phyloP scores from a whole-genome alignment of 1,284 basidiomycete genomes.

The Sutorius eximius region DNA sequence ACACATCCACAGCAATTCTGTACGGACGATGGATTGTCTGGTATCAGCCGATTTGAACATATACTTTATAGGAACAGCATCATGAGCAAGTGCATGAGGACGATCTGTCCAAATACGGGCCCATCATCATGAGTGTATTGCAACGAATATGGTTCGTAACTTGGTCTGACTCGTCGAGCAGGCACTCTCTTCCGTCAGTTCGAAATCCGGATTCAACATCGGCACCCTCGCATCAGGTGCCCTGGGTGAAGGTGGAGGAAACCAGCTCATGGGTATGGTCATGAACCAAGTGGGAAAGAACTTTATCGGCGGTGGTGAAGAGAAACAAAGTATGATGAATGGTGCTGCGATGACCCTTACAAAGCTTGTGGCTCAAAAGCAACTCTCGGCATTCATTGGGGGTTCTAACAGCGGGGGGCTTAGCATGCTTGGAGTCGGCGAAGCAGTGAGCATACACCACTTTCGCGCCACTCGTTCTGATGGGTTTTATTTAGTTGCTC shows the following conservation, averaged over 20 bases:
- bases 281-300: constrained; percentile 79
- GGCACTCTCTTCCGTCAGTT: constrained; percentile 22
- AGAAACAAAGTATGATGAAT: constrained; percentile 81
- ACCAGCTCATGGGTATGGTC: constrained; percentile 73
- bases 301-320: constrained; percentile 69
- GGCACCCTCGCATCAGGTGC: constrained; percentile 35
- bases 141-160: background rate
- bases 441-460: constrained; percentile 22
- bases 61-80: constrained; percentile 16
- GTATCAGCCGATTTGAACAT: background rate
- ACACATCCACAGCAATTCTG: constrained; percentile 27
- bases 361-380: constrained; percentile 73
- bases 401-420: constrained; percentile 69
- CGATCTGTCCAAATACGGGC: constrained; percentile 23
- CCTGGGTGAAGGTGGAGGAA: constrained; percentile 45
- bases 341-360: constrained; percentile 82
- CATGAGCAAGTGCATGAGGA: constrained; percentile 14
- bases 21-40: constrained; percentile 3
- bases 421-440: constrained; percentile 57
- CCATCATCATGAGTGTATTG: constrained; percentile 22
- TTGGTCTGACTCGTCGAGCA: constrained; percentile 14
- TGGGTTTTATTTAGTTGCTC: constrained; percentile 10
- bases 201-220: constrained; percentile 22
- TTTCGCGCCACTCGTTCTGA: background rate
- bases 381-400: constrained; percentile 53